Base-by-base conservation (phyloP, 2,329 filamentous ascomycete species). In the Helminthosporium solani region DNA sequence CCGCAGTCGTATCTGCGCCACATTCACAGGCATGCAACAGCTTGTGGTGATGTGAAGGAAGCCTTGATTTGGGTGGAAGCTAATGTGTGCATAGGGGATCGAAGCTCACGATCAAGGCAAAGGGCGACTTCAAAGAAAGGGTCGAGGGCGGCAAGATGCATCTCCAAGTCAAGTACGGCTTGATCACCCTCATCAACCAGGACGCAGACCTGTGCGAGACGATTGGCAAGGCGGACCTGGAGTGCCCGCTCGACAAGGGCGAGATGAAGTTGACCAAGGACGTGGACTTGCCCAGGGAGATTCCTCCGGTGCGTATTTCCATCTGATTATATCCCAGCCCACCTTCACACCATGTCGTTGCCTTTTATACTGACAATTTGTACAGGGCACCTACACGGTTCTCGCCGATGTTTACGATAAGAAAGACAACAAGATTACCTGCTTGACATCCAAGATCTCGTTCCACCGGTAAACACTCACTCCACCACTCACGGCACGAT, bases 161-260 rank as follows among this genome's bases (percentile, higher is more conserved):
- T 38, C 71, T 99, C 33, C 81, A 85, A 57, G 92, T 99, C 74
- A 96, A 96, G 75, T 96, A 95, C 71, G 92, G 92, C 50, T 78
- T 96, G 56, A 96, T 99, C 71, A 88, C 84, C 44, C 81, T 99
- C 54, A 83, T 99, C 71, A 88, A 82, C 70, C 87, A 87, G 56
- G 81, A 79, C 57, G 84, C 86, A 62, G 87, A 96, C 66, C 81
- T 97, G 30, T 99, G 94, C 77, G 88, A 96, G 50, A 86, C 95
- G 70, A 82, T 95, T 56, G 77, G 81, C 68, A 90, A 96, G 58
- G 89, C 96, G 35, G 90, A 96, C 61, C 77, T 97, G 46, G 75
- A 88, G 61, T 99, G 94, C 73, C 94, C 94, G 39, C 80, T 99
- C 48, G 78, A 95, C 73, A 82, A 88, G 73, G 92, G 91, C 49